Evolutionary conservation across 495 filamentous ascomycete genomes (phyloP).

Genomic region (Aspergillus leporis): DNA sequence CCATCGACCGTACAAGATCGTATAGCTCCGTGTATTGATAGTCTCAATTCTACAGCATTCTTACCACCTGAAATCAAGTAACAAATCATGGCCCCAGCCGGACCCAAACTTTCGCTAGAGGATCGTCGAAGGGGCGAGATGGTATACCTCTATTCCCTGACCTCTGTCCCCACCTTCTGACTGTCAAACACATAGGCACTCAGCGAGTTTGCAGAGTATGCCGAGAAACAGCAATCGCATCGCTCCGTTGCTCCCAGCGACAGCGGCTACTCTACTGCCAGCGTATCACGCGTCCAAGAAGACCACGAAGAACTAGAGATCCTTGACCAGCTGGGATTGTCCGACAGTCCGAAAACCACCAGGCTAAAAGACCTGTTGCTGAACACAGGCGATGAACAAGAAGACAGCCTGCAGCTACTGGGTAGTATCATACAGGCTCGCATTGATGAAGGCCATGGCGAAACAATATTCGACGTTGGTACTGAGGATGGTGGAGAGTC

Average conservation of each 20-base stretch:
- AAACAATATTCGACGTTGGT: slow-evolving; percentile 89
- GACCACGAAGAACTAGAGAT: slow-evolving; percentile 92
- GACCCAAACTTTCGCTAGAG: slow-evolving; percentile 62
- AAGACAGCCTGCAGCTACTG: slow-evolving; percentile 61
- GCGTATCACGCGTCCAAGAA: slow-evolving; percentile 47
- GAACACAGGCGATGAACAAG: slow-evolving; percentile 56
- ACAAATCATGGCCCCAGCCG: slow-evolving; percentile 33
- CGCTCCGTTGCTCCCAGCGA: slow-evolving; percentile 50
- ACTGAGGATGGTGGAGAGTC: slow-evolving; percentile 89
- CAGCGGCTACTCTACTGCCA: slow-evolving; percentile 45
- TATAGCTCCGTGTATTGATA: not conserved
- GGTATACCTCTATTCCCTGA: slow-evolving; percentile 44
- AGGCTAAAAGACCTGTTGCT: slow-evolving; percentile 78
- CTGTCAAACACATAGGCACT: slow-evolving; percentile 64
- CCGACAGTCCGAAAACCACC: slow-evolving; percentile 68
- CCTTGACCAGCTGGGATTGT: slow-evolving; percentile 80
- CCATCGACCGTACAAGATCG: slow-evolving; percentile 16
- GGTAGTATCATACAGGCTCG: slow-evolving; percentile 62
- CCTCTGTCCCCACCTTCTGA: slow-evolving; percentile 12
- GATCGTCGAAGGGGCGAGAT: slow-evolving; percentile 86
- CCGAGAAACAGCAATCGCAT: slow-evolving; percentile 87
- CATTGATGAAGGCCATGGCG: slow-evolving; percentile 83
- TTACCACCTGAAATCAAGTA: not conserved
- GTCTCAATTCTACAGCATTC: not conserved
- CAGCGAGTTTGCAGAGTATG: slow-evolving; percentile 97